Conservation (phyloP, 352 stramenopile species). For the Phytophthora pisi region DNA sequence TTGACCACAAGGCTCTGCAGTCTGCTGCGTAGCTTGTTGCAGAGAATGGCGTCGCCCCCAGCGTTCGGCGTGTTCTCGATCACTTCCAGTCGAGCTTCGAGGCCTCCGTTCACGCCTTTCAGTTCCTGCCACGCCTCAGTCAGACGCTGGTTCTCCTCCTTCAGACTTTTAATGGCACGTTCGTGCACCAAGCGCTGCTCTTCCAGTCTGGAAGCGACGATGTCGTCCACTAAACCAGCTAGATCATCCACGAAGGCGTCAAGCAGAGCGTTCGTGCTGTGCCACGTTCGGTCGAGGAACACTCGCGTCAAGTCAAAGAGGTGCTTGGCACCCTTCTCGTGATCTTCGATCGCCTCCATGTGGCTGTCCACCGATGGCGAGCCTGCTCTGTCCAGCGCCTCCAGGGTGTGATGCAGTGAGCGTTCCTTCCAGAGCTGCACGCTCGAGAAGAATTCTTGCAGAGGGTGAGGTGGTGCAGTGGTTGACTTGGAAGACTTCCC, state of each 20-base stretch:
- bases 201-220: slow-evolving; percentile 48
- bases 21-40: slow-evolving; percentile 50
- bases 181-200: slow-evolving; percentile 40
- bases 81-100: slow-evolving; percentile 39
- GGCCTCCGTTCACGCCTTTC: slow-evolving; percentile 23
- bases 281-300: slow-evolving; percentile 26
- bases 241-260: slow-evolving; percentile 45
- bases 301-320: slow-evolving; percentile 39
- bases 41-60: slow-evolving; percentile 55
- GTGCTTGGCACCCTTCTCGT: slow-evolving; percentile 52
- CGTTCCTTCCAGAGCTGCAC: slow-evolving; percentile 72
- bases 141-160: slow-evolving; percentile 46
- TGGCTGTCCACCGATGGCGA: slow-evolving; percentile 37
- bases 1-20: slow-evolving; percentile 31
- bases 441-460: slow-evolving; percentile 31
- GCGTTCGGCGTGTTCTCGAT: slow-evolving; percentile 45
- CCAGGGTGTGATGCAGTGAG: slow-evolving; percentile 58
- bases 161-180: slow-evolving; percentile 26
- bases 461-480: background rate
- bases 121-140: slow-evolving; percentile 23
- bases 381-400: slow-evolving; percentile 40
- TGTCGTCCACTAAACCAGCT: slow-evolving; percentile 23
- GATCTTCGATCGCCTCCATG: slow-evolving; percentile 61
- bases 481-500: background rate
- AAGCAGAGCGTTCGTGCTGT: slow-evolving; percentile 32